phyloP scores from a whole-genome alignment of 192 early-diverging fungal species.

The Linnemannia hyalina region DNA sequence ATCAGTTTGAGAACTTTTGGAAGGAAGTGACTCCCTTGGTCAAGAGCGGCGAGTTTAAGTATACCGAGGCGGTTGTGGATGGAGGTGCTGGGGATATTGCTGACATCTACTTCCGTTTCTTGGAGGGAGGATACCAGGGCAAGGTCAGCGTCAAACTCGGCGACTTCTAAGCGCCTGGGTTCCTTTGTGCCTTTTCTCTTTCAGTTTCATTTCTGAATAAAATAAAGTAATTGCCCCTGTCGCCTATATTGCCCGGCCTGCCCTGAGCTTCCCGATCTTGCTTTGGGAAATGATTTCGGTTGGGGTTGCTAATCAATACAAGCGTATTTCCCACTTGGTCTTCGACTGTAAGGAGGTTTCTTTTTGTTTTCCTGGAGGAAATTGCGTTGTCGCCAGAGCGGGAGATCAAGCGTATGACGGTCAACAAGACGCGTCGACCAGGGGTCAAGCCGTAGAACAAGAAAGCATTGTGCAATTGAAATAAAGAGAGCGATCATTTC shows the following conservation, averaged over 20 bases:
- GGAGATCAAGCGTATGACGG: not conserved
- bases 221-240: no score
- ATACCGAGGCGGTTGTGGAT: constrained; percentile 9
- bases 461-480: no score
- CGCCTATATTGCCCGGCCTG: no score
- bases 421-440: not conserved
- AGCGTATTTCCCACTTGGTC: no score
- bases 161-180: not conserved
- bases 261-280: no score
- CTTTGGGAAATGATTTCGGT: no score
- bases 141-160: constrained; percentile 45
- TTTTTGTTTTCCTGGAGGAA: not conserved
- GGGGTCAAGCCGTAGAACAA: not conserved
- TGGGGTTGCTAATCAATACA: no score
- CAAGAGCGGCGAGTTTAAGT: constrained; percentile 41
- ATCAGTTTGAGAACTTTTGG: constrained; percentile 20
- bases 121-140: constrained; percentile 22
- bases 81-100: not conserved
- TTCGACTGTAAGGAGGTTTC: no score
- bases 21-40: constrained; percentile 38
- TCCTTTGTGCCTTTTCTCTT: no score
- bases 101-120: constrained; percentile 25
- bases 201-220: no score
- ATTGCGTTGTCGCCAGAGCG: not conserved
- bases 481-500: no score